Percentiles rank a stretch among this genome's conserved stretches.
Evolutionary conservation across 805 yeast genomes (phyloP).

Genomic region (Barnettozyma vustinii): DNA sequence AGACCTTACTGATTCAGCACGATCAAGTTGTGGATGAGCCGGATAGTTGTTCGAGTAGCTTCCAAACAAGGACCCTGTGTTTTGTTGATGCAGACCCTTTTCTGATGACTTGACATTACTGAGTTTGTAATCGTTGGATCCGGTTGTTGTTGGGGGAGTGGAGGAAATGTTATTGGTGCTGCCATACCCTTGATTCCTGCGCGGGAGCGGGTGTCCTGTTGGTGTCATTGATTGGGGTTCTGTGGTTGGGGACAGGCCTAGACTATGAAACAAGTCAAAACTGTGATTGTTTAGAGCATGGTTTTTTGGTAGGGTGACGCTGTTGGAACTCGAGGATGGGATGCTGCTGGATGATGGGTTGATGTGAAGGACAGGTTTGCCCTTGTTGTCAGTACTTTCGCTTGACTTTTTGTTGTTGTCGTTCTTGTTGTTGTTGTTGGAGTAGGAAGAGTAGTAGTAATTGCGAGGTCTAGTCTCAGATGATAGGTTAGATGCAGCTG

Average conservation of each 20-base stretch:
- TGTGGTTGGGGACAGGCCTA: conserved; percentile 8
- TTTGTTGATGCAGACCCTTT: neutral
- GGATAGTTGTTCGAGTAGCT: conserved; percentile 3
- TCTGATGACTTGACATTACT: neutral
- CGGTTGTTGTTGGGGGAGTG: neutral
- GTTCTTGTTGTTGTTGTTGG: neutral
- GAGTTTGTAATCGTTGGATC: neutral
- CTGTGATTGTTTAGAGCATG: neutral
- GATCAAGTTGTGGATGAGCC: neutral
- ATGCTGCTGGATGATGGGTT: neutral
- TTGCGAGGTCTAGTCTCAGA: neutral
- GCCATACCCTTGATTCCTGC: neutral
- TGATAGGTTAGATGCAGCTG: neutral
- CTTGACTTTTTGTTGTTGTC: no score
- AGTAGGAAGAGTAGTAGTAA: neutral
- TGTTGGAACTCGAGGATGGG: neutral
- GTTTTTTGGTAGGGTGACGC: neutral
- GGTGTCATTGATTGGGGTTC: conserved; percentile 7
- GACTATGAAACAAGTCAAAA: conserved; percentile 7
- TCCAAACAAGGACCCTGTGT: conserved; percentile 5
- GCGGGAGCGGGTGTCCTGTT: conserved; percentile 1
- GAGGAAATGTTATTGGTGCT: neutral
- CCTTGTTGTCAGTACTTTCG: neutral
- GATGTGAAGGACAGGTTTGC: neutral
- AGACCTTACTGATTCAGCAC: conserved; percentile 3